A percentile compares a stretch with the other conserved stretches of the same genome.
These are phyloP conservation scores for Neurospora tetraspora DNA, from an alignment of 495 filamentous ascomycete species.

Conservation along the genomic window DNA sequence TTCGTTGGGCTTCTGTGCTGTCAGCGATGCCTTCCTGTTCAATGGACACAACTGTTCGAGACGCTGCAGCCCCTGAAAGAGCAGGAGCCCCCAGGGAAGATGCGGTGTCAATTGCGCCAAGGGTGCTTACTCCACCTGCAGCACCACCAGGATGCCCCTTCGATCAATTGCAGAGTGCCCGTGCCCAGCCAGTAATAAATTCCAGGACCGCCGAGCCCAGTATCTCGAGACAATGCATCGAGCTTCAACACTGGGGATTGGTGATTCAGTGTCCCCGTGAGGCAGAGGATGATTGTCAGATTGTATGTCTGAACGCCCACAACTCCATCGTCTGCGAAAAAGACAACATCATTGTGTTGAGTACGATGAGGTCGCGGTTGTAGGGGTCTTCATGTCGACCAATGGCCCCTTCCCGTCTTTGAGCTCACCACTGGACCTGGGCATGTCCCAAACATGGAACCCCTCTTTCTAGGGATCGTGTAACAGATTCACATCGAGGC, in stretches of 20 bases:
- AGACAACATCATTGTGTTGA: not conserved
- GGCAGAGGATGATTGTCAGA: not conserved
- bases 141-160: not conserved
- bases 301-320: not conserved
- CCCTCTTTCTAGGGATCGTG: not conserved
- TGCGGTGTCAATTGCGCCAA: not conserved
- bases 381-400: not conserved
- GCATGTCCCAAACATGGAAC: not conserved
- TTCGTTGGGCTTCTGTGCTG: not conserved
- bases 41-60: not conserved
- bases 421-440: not conserved
- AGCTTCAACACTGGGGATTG: not conserved
- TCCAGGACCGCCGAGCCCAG: not conserved
- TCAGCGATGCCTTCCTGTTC: not conserved
- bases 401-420: not conserved
- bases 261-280: not conserved
- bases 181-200: not conserved
- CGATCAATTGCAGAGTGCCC: not conserved
- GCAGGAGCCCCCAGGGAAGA: not conserved
- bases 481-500: not conserved
- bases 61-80: not conserved
- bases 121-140: not conserved
- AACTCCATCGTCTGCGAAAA: not conserved
- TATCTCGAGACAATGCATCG: too few relatives aligned
- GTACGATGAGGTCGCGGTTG: not conserved